Conservation (phyloP, 2,329 filamentous ascomycete genomes). For the Xylariaceae sp. region DNA sequence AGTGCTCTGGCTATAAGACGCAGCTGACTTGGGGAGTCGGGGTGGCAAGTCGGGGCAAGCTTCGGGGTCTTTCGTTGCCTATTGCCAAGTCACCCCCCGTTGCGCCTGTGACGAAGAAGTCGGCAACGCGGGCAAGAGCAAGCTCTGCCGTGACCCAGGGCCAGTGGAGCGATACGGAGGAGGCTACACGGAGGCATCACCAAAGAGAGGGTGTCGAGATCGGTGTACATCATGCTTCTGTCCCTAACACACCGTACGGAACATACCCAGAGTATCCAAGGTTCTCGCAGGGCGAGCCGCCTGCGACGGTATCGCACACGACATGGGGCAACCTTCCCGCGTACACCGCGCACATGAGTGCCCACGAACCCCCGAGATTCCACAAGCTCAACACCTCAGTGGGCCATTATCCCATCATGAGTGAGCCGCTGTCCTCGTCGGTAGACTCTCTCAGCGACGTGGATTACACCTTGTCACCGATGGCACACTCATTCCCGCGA, state of each 20-base stretch:
- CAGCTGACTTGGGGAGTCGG: constrained; percentile 96
- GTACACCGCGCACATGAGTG: constrained; percentile 52
- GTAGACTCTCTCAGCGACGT: constrained; percentile 67
- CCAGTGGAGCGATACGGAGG: constrained; percentile 50
- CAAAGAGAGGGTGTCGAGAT: constrained; percentile 50
- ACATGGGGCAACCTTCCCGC: constrained; percentile 54
- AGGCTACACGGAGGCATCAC: constrained; percentile 43
- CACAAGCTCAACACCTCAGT: constrained; percentile 50
- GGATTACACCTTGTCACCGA: constrained; percentile 62
- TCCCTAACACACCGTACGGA: constrained; percentile 46
- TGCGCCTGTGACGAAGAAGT: constrained; percentile 56
- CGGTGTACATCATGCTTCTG: constrained; percentile 49
- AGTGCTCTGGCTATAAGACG: constrained; percentile 96
- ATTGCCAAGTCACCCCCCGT: constrained; percentile 68
- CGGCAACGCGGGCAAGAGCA: constrained; percentile 52
- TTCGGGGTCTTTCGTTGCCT: constrained; percentile 83
- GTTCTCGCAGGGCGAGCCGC: constrained; percentile 55
- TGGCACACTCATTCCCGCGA: constrained; percentile 60
- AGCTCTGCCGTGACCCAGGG: constrained; percentile 50
- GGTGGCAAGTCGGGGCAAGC: constrained; percentile 92
- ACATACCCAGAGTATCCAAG: constrained; percentile 58
- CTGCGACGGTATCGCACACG: constrained; percentile 49
- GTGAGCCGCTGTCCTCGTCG: constrained; percentile 59
- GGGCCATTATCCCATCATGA: constrained; percentile 52
- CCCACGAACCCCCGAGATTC: constrained; percentile 51